Percentiles rank a stretch among this genome's conserved stretches.
These are phyloP conservation scores for Barnettozyma wickerhamii DNA, from an alignment of 805 yeast species.

Conservation along the genomic window DNA sequence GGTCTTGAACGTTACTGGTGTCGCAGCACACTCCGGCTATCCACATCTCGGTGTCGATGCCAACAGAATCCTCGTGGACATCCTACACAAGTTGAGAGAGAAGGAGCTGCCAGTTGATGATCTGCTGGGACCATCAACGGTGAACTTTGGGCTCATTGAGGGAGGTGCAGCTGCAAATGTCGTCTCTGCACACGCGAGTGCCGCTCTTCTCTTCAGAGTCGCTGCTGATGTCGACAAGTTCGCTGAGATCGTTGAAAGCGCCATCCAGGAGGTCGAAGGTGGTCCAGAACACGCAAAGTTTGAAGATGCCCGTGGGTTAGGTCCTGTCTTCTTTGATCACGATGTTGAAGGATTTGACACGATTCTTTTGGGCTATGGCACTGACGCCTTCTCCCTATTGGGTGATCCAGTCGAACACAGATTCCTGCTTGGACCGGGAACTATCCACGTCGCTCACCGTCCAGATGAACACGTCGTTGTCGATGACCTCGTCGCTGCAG, in stretches of 20 bases:
- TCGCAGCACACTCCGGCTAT: constrained; percentile 60
- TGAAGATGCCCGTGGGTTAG: constrained; percentile 8
- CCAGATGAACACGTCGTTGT: constrained; percentile 45
- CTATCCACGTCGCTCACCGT: constrained; percentile 57
- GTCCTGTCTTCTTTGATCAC: constrained; percentile 47
- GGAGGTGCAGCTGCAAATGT: constrained; percentile 69
- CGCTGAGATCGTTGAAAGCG: constrained; percentile 29
- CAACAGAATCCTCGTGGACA: constrained; percentile 45
- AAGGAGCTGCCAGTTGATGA: constrained; percentile 43
- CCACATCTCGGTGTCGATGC: constrained; percentile 65
- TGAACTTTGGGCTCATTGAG: constrained; percentile 49
- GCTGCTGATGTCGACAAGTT: constrained; percentile 40
- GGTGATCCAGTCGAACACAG: constrained; percentile 28
- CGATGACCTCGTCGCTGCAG: constrained; percentile 41
- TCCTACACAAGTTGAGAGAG: constrained; percentile 39
- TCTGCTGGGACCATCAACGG: constrained; percentile 51
- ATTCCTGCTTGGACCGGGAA: constrained; percentile 61
- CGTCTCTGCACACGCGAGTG: constrained; percentile 49
- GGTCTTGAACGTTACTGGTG: constrained; percentile 40
- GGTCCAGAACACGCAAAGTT: constrained; percentile 17
- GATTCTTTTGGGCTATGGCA: constrained; percentile 42
- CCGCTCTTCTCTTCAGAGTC: constrained; percentile 44
- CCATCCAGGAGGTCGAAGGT: constrained; percentile 20
- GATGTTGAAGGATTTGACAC: constrained; percentile 58
- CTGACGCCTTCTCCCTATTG: constrained; percentile 42